Conservation (phyloP, 2,329 filamentous ascomycete species). For the Trichoderma arundinaceum region DNA sequence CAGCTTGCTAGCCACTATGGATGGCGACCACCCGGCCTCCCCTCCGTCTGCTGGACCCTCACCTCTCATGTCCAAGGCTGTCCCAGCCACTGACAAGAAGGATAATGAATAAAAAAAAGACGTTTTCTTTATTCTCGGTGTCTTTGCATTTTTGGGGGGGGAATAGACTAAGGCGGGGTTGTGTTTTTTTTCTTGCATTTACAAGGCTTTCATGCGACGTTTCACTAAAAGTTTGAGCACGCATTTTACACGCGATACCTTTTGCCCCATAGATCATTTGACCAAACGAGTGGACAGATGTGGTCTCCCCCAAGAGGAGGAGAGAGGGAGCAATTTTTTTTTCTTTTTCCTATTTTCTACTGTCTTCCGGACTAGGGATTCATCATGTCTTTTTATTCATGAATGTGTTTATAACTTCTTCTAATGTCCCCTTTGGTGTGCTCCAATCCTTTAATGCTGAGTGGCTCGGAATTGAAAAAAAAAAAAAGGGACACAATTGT, state of each 20-base stretch:
- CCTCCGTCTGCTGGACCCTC: slow-evolving; percentile 73
- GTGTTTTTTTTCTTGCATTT: slow-evolving; percentile 54
- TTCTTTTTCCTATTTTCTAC: slow-evolving; percentile 16
- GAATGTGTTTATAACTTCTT: slow-evolving; percentile 41
- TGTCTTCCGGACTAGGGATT: slow-evolving; percentile 40
- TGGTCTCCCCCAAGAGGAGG: slow-evolving; percentile 43
- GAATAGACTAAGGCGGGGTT: slow-evolving; percentile 57
- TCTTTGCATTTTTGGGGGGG: slow-evolving; percentile 53
- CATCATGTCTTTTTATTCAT: slow-evolving; percentile 36
- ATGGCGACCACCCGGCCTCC: slow-evolving; percentile 68
- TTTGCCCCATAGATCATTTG: slow-evolving; percentile 51
- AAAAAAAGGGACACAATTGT: slow-evolving; percentile 6
- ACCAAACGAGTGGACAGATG: slow-evolving; percentile 42
- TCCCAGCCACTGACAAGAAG: slow-evolving; percentile 62
- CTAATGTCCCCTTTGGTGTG: slow-evolving; percentile 38
- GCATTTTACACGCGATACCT: slow-evolving; percentile 58
- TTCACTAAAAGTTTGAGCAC: slow-evolving; percentile 54
- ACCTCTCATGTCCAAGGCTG: slow-evolving; percentile 67
- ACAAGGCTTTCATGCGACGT: slow-evolving; percentile 54
- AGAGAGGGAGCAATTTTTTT: slow-evolving; percentile 38
- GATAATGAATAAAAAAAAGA: slow-evolving; percentile 51
- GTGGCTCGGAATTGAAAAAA: slow-evolving; percentile 27
- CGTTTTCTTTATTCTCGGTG: slow-evolving; percentile 44
- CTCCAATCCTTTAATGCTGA: slow-evolving; percentile 41
- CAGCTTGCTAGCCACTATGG: slow-evolving; percentile 66